These are phyloP conservation scores for Spathaspora passalidarum DNA, from an alignment of 805 yeast genomes.

Conservation along the genomic window DNA sequence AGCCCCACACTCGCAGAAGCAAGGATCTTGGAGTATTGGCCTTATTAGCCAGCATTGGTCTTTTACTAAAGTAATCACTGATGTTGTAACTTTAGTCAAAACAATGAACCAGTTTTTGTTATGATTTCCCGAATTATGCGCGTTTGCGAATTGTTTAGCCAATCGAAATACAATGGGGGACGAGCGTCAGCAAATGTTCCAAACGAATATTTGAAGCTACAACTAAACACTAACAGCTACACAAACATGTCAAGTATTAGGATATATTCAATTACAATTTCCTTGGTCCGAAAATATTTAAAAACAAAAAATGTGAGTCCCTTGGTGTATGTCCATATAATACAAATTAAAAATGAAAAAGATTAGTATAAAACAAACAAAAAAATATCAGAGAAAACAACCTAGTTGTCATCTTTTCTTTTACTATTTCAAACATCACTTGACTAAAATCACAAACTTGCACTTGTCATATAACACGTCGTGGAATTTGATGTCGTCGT, in stretches of 20 bases:
- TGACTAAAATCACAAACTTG: constrained; percentile 32
- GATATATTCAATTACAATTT: background rate
- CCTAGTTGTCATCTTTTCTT: too few relatives aligned
- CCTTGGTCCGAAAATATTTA: background rate
- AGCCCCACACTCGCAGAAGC: background rate
- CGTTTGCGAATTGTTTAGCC: too few relatives aligned
- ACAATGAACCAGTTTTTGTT: background rate
- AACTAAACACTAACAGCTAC: too few relatives aligned
- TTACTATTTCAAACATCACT: background rate
- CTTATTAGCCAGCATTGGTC: background rate
- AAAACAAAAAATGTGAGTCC: background rate
- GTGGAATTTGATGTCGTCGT: constrained; percentile 39
- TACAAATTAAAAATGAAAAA: background rate
- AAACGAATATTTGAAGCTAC: too few relatives aligned
- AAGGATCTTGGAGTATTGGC: background rate
- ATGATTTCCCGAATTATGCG: background rate
- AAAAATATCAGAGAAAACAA: background rate
- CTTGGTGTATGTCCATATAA: constrained; percentile 1
- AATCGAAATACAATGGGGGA: too few relatives aligned
- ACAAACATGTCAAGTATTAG: too few relatives aligned
- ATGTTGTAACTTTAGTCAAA: too few relatives aligned
- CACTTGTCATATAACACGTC: constrained; percentile 40
- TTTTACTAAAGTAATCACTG: background rate
- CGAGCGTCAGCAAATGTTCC: too few relatives aligned
- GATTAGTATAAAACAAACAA: background rate